Conservation (phyloP, 2,329 filamentous ascomycete genomes). For the Leptographium flavum region DNA sequence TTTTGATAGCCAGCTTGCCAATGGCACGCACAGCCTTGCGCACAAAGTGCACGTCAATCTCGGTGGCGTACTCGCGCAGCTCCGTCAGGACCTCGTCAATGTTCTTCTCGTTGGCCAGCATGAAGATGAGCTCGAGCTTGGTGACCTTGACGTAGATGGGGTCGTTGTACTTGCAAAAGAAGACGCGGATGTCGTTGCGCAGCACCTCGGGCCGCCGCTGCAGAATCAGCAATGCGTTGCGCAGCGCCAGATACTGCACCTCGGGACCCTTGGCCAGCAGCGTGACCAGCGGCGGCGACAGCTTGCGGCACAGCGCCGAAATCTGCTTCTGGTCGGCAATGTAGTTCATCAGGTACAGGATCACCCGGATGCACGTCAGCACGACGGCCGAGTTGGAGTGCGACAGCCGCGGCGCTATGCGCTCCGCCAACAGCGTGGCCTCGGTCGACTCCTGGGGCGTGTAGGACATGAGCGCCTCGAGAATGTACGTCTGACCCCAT, state of each 20-base stretch:
- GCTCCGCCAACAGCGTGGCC: constrained; percentile 77
- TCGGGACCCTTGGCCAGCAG: constrained; percentile 91
- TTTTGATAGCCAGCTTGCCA: constrained; percentile 96
- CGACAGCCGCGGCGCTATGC: constrained; percentile 87
- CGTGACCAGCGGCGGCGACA: constrained; percentile 89
- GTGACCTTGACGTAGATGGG: constrained; percentile 99
- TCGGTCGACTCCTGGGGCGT: constrained; percentile 84
- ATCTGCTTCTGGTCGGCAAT: constrained; percentile 86
- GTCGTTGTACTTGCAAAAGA: constrained; percentile 99
- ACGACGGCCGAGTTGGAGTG: constrained; percentile 96
- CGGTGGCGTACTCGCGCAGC: constrained; percentile 88
- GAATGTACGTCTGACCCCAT: constrained; percentile 97
- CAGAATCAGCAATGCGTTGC: constrained; percentile 86
- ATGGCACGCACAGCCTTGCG: constrained; percentile 95
- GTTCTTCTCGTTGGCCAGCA: constrained; percentile 90
- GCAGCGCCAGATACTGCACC: constrained; percentile 90
- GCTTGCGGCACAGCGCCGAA: constrained; percentile 72
- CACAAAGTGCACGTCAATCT: constrained; percentile 98
- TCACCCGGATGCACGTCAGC: constrained; percentile 87
- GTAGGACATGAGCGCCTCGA: constrained; percentile 96
- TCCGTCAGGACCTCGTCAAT: constrained; percentile 93
- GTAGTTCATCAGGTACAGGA: constrained; percentile 98
- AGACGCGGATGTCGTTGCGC: constrained; percentile 92
- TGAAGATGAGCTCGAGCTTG: constrained; percentile 96
- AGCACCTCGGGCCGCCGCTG: constrained; percentile 87